Percentiles rank a stretch among this genome's conserved stretches.
Evolutionary conservation across 176 grass and related monocot genomes (phyloP).

Genomic region (Lolium multiflorum): DNA sequence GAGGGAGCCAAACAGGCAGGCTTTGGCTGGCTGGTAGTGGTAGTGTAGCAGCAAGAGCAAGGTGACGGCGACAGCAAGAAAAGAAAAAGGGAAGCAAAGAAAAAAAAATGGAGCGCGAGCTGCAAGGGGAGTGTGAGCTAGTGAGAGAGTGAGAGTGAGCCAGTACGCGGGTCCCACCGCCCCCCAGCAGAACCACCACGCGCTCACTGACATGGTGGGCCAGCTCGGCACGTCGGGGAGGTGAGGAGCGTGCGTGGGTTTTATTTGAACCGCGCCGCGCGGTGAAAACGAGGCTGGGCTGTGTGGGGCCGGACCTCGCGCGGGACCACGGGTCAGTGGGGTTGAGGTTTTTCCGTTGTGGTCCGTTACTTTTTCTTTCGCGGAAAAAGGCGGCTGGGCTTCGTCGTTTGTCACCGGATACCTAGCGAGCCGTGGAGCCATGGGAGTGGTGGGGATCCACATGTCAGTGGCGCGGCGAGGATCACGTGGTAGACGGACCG

Average conservation of each 20-base stretch:
- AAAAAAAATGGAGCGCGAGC: not conserved
- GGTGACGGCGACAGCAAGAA: conserved; percentile 29
- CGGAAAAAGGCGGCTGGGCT: not conserved
- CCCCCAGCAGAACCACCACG: conserved; percentile 19
- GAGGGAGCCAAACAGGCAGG: not conserved
- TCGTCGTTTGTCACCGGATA: conserved; percentile 40
- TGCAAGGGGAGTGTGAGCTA: not conserved
- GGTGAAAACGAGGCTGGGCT: not conserved
- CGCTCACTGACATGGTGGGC: not conserved
- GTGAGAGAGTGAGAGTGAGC: not conserved
- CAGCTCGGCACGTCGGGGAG: not conserved
- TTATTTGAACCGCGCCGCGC: not conserved
- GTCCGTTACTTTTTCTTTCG: not conserved
- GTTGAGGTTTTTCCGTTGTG: not conserved
- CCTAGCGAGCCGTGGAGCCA: not conserved
- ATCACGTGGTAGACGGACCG: too few relatives aligned
- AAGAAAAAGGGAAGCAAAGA: not conserved
- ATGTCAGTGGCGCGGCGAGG: conserved; percentile 1
- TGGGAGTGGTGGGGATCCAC: not conserved
- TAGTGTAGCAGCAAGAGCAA: conserved; percentile 12
- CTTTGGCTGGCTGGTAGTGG: conserved; percentile 35
- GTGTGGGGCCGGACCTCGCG: fast-evolving
- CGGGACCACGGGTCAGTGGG: not conserved
- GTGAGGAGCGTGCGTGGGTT: not conserved
- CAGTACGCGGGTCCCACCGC: conserved; percentile 34